phyloP scores from a whole-genome alignment of 768 basidiomycete genomes.

The Termitomyces sp. region DNA sequence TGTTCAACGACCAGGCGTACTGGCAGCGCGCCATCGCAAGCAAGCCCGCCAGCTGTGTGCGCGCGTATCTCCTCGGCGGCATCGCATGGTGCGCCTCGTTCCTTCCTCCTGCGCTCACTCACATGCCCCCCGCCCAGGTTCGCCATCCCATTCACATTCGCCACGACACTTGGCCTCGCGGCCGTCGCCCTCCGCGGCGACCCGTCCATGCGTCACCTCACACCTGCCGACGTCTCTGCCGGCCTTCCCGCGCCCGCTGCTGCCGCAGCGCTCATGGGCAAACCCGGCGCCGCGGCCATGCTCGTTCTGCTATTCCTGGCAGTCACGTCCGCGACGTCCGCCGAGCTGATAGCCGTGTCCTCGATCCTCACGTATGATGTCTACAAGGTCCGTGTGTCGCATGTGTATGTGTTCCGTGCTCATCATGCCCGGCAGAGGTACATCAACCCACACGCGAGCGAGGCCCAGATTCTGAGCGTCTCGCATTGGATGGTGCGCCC shows the following conservation, averaged over 20 bases:
- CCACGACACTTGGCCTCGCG: conserved; percentile 82
- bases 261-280: conserved; percentile 75
- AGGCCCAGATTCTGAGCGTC: conserved; percentile 61
- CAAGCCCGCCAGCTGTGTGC: conserved; percentile 77
- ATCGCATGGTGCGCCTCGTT: conserved; percentile 64
- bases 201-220: conserved; percentile 42
- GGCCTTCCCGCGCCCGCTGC: conserved; percentile 85
- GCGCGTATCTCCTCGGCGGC: conserved; percentile 87
- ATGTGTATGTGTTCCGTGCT: too few relatives aligned
- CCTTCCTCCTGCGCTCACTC: neutral
- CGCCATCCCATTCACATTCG: conserved; percentile 80
- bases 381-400: conserved; percentile 51
- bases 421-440: conserved; percentile 65
- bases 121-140: conserved; percentile 38
- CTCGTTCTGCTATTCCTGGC: conserved; percentile 83
- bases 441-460: conserved; percentile 78
- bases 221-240: conserved; percentile 68
- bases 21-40: conserved; percentile 92
- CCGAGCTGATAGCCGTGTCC: conserved; percentile 90
- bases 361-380: conserved; percentile 80
- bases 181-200: conserved; percentile 74
- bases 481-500: conserved; percentile 67
- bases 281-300: conserved; percentile 73
- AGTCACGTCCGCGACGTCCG: conserved; percentile 79
- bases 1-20: conserved; percentile 68